Conservation (phyloP, 306 rosid species). For the Delonix regia region DNA sequence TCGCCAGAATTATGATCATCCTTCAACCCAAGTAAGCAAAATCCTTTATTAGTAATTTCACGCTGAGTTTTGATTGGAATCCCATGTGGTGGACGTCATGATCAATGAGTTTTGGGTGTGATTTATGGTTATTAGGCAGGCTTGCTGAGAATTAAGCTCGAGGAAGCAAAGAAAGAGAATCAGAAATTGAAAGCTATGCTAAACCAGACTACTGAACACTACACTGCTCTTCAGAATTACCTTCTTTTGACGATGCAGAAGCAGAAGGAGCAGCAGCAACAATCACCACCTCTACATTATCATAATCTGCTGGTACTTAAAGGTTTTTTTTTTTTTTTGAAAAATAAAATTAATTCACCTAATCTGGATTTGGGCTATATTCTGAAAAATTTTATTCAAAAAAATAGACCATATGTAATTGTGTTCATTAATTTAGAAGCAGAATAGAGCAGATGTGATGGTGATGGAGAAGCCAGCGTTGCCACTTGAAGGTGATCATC, state of each 20-base stretch:
- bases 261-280: not conserved
- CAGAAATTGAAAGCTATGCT: constrained; percentile 38
- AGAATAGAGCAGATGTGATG: constrained; percentile 11
- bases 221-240: constrained; percentile 42
- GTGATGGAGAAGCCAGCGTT: constrained; percentile 27
- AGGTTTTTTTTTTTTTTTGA: not conserved
- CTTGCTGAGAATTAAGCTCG: constrained; percentile 38
- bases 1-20: constrained; percentile 27
- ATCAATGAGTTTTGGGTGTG: constrained; percentile 19
- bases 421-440: constrained; percentile 30
- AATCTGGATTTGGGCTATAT: not conserved
- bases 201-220: constrained; percentile 35
- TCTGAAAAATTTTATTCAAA: not conserved
- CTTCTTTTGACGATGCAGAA: constrained; percentile 31
- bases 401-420: not conserved
- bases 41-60: not conserved
- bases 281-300: not conserved
- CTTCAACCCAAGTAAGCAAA: constrained; percentile 31
- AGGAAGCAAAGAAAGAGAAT: constrained; percentile 49
- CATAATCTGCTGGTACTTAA: constrained; percentile 27
- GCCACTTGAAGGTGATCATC: not conserved
- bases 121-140: constrained; percentile 31
- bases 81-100: not conserved
- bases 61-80: constrained; percentile 2
- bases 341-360: not conserved